phyloP scores from a whole-genome alignment of 1,284 basidiomycete species.

The Stereum hirsutum region DNA sequence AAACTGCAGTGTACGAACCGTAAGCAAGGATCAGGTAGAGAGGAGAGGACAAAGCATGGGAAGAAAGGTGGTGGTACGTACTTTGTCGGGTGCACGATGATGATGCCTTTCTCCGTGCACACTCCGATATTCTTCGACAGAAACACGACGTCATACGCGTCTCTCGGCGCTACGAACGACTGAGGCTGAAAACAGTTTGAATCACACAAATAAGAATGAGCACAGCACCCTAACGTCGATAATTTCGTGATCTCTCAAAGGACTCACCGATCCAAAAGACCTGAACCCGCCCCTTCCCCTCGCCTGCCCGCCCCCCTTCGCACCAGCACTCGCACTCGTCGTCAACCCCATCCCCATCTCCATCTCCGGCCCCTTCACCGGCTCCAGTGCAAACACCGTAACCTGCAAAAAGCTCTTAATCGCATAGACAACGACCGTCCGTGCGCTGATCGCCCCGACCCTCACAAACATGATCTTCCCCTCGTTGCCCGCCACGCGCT shows the following conservation, averaged over 20 bases:
- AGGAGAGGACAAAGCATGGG: not conserved
- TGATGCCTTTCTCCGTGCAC: conserved; percentile 51
- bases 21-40: not conserved
- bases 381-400: conserved; percentile 39
- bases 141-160: conserved; percentile 48
- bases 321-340: conserved; percentile 18
- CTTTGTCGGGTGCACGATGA: conserved; percentile 59
- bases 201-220: conserved; percentile 2
- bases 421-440: conserved; percentile 57
- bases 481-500: conserved; percentile 44
- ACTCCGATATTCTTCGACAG: conserved; percentile 56
- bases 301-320: conserved; percentile 23
- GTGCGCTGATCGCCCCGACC: conserved; percentile 40
- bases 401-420: conserved; percentile 51
- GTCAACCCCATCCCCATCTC: conserved; percentile 36
- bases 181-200: conserved; percentile 18
- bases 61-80: conserved; percentile 24
- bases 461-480: conserved; percentile 49
- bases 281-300: conserved; percentile 34
- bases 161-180: conserved; percentile 61
- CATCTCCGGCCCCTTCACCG: conserved; percentile 26
- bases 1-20: conserved; percentile 24
- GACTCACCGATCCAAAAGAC: conserved; percentile 51
- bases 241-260: no score
- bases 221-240: no score